Conservation (phyloP, 2,329 filamentous ascomycete genomes). For the Ascochyta viciae-villosae region DNA sequence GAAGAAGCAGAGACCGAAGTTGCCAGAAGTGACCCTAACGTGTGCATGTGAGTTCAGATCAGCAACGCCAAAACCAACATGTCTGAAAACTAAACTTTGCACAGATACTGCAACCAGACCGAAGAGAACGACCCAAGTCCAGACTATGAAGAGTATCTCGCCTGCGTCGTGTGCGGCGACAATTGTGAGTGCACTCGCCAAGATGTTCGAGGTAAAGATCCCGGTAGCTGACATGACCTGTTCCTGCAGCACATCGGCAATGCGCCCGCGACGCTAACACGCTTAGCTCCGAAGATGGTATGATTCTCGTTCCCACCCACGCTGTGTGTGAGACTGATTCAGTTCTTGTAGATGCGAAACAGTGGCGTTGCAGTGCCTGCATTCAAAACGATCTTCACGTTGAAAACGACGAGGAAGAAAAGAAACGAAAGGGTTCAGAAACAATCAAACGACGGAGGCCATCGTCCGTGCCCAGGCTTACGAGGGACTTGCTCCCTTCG, state of each 20-base stretch:
- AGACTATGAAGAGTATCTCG: conserved; percentile 79
- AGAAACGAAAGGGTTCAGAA: conserved; percentile 22
- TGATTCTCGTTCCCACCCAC: conserved; percentile 39
- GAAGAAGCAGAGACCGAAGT: conserved; percentile 66
- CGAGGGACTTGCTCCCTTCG: conserved; percentile 75
- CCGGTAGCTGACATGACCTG: conserved; percentile 57
- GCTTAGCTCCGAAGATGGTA: conserved; percentile 70
- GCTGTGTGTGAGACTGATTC: conserved; percentile 12
- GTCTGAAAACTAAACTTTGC: conserved; percentile 20
- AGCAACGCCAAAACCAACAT: conserved; percentile 17
- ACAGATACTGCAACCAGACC: conserved; percentile 80
- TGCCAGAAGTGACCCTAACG: conserved; percentile 60
- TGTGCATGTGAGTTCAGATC: conserved; percentile 66
- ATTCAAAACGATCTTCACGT: conserved; percentile 54
- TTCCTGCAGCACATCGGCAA: conserved; percentile 80
- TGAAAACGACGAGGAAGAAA: conserved; percentile 13
- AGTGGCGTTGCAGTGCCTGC: conserved; percentile 69
- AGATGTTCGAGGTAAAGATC: conserved; percentile 32
- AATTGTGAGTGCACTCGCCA: conserved; percentile 69
- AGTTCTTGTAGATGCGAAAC: conserved; percentile 57
- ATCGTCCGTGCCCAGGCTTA: conserved; percentile 69
- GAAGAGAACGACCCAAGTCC: conserved; percentile 84
- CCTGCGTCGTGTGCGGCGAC: conserved; percentile 79
- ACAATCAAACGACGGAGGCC: conserved; percentile 57
- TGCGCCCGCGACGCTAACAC: conserved; percentile 78